A percentile compares a stretch with the other conserved stretches of the same genome.
phyloP scores from a whole-genome alignment of 116 monocot genomes.

The Iris pallida region DNA sequence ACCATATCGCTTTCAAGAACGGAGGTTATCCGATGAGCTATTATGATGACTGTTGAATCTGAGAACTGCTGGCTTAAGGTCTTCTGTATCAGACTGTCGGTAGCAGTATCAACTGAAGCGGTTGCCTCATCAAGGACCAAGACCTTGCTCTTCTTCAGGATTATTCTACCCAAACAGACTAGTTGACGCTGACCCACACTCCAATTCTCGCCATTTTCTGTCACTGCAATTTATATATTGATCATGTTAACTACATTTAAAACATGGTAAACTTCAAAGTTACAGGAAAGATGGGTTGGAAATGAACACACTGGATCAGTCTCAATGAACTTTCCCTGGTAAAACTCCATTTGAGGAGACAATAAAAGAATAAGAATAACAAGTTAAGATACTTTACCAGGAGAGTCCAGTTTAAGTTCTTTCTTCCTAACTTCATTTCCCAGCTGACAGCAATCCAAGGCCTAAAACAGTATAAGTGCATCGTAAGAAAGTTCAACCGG shows the following conservation, averaged over 20 bases:
- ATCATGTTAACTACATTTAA: background rate
- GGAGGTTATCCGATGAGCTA: conserved; percentile 59
- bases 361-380: background rate
- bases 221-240: conserved; percentile 27
- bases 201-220: conserved; percentile 60
- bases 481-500: no score
- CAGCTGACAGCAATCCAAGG: conserved; percentile 66
- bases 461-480: conserved; percentile 16
- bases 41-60: conserved; percentile 47
- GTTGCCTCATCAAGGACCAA: conserved; percentile 68
- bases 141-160: conserved; percentile 45
- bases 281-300: background rate
- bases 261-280: background rate
- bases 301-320: background rate
- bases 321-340: background rate
- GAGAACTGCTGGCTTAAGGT: conserved; percentile 45
- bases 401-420: conserved; percentile 67
- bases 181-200: conserved; percentile 59
- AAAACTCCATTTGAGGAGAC: background rate
- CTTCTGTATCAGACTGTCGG: conserved; percentile 49
- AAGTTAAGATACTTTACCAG: conserved; percentile 24
- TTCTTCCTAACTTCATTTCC: conserved; percentile 67
- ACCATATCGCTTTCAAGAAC: conserved; percentile 52
- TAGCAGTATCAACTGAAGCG: conserved; percentile 58
- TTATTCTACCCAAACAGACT: conserved; percentile 45